Base-by-base conservation (phyloP, 495 filamentous ascomycete species). In the Pyrenula massariospora region DNA sequence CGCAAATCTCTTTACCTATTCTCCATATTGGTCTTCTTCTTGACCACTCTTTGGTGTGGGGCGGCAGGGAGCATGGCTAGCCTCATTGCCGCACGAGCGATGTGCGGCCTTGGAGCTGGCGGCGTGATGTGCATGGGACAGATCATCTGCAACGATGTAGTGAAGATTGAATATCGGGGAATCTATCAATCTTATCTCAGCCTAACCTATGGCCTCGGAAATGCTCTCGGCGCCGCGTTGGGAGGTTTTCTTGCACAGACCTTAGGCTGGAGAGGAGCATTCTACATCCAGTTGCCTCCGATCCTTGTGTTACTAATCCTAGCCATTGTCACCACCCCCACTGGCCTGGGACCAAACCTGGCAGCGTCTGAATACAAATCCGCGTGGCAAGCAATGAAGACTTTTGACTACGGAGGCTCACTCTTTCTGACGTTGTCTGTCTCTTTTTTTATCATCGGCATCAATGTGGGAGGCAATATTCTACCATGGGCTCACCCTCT, bases 381-480 rank as follows among this genome's bases (percentile, higher is more conserved):
- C 2, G 55, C 86, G 15, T 59, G 64, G 57, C 80, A 84, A 59
- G 74, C 81, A 3, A 75, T 91, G 65, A 77, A 73, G 58, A 77
- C 74, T 25, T 86, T 91, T 60, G 88, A 93, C 64, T 70, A 84
- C 56, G 69, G 68, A 24, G 88, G 88, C 0, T 86, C 86, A 0
- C 58, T 81, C 25, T 70, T 87, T 19, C 67, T 91, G 62, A 82
- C 84, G n/a, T 63, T 73, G 0, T 77, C 77, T 1, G 80, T 87
- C 8, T 86, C 84, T 1, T 76, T 78, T 52, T 65, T 91, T 53
- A 87, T 93, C 56, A 73, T 91, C 42, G 87, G 85, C 0, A 68
- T 91, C 63, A 91, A 84, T 52, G 75, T 89, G 3, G 88, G 88
- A 48, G 87, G 88, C n/a, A 91, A 91, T 65, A 71, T 90, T 11